A percentile compares a stretch with the other conserved stretches of the same genome.
Evolutionary conservation across 1,284 basidiomycete genomes (phyloP).

Genomic region (Ustilago nuda): DNA sequence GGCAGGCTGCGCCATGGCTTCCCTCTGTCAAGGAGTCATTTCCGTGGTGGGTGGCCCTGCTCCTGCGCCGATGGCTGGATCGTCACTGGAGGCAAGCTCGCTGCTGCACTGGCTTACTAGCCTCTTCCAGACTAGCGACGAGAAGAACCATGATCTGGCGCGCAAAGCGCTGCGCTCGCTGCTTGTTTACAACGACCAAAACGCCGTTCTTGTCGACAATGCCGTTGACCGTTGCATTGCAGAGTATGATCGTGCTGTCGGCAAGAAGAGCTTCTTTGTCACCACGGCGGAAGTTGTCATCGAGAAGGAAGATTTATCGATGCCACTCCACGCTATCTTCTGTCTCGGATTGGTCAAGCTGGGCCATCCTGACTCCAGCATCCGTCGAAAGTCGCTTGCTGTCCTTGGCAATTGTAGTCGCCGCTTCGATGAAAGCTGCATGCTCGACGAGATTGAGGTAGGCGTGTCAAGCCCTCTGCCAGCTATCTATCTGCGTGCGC

Average conservation of each 20-base stretch:
- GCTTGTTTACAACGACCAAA: constrained; percentile 76
- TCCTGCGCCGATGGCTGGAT: constrained; percentile 83
- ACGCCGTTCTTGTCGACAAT: constrained; percentile 77
- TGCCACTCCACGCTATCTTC: constrained; percentile 81
- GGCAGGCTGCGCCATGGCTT: constrained; percentile 79
- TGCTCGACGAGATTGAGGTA: constrained; percentile 74
- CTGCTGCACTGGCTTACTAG: constrained; percentile 72
- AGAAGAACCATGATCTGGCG: constrained; percentile 70
- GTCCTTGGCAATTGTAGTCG: constrained; percentile 78
- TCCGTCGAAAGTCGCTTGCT: constrained; percentile 82
- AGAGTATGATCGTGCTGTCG: constrained; percentile 71
- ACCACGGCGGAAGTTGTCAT: constrained; percentile 81
- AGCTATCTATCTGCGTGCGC: constrained; percentile 83
- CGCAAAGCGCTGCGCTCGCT: constrained; percentile 81
- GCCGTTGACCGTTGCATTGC: constrained; percentile 81
- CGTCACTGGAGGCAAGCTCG: constrained; percentile 69
- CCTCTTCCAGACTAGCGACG: constrained; percentile 70
- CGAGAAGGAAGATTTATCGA: constrained; percentile 74
- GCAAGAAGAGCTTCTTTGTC: constrained; percentile 77
- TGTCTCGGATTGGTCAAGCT: constrained; percentile 87
- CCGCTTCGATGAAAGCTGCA: constrained; percentile 42
- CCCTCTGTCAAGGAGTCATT: constrained; percentile 73
- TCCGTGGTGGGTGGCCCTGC: constrained; percentile 76
- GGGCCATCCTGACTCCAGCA: constrained; percentile 78
- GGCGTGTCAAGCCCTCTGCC: constrained; percentile 80